phyloP scores from a whole-genome alignment of 2,329 filamentous ascomycete genomes.

The Madurella fahalii region DNA sequence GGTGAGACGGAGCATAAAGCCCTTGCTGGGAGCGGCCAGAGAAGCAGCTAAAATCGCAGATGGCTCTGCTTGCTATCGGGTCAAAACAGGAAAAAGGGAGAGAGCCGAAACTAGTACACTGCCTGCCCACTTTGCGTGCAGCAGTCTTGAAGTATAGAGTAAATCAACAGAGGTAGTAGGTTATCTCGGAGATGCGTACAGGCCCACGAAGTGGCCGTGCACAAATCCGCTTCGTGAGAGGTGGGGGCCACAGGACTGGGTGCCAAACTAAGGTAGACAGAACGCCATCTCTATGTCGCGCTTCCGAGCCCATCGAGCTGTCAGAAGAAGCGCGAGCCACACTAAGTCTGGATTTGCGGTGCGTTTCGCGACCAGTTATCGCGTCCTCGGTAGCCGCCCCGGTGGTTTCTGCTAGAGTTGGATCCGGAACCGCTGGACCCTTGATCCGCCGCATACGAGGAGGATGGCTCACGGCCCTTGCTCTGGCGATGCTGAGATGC shows the following conservation, averaged over 20 bases:
- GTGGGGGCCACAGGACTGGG: neutral
- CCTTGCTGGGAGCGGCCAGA: slow-evolving; percentile 2
- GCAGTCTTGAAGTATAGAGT: slow-evolving; percentile 6
- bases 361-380: slow-evolving; percentile 39
- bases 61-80: neutral
- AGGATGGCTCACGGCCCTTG: slow-evolving; percentile 27
- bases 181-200: neutral
- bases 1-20: neutral
- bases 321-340: neutral
- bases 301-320: neutral
- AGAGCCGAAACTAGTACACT: slow-evolving; percentile 8
- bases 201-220: neutral
- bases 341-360: slow-evolving; percentile 26
- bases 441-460: slow-evolving; percentile 29
- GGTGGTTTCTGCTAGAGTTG: slow-evolving; percentile 31
- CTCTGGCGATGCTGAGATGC: slow-evolving; percentile 18
- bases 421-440: slow-evolving; percentile 19
- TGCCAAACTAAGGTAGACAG: neutral
- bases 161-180: neutral
- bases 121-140: slow-evolving; percentile 1
- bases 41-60: neutral
- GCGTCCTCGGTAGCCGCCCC: slow-evolving; percentile 40
- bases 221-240: neutral
- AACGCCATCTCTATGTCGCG: neutral
- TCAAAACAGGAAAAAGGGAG: slow-evolving; percentile 1